phyloP scores from a whole-genome alignment of 2,329 filamentous ascomycete genomes.

The Dactylellina leptospora region DNA sequence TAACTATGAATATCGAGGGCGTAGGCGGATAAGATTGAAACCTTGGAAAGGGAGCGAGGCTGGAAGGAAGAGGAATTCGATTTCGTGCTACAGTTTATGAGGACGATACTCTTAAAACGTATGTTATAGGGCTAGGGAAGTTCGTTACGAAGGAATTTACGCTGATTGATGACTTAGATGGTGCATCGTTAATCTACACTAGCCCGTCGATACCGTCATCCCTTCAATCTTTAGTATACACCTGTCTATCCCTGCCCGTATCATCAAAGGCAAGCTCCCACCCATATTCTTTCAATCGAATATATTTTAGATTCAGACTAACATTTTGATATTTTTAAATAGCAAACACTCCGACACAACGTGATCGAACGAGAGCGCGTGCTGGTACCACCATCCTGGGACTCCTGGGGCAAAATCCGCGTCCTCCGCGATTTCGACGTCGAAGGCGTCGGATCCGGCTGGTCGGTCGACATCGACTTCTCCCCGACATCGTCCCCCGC shows the following conservation, averaged over 20 bases:
- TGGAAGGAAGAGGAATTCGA: conserved; percentile 99
- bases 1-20: conserved; percentile 14
- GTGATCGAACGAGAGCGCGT: conserved; percentile 95
- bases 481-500: conserved; percentile 56
- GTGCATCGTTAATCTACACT: conserved; percentile 85
- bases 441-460: conserved; percentile 82
- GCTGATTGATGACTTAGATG: conserved; percentile 66
- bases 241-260: conserved; percentile 78
- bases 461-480: conserved; percentile 77
- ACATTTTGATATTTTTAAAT: conserved; percentile 64
- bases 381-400: conserved; percentile 94
- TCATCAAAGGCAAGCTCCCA: conserved; percentile 60
- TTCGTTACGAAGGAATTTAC: too few relatives aligned
- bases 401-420: conserved; percentile 96
- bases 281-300: not conserved
- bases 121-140: too few relatives aligned
- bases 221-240: conserved; percentile 81
- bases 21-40: conserved; percentile 87
- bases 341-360: conserved; percentile 82
- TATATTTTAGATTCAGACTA: not conserved
- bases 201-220: conserved; percentile 78
- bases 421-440: conserved; percentile 93
- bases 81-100: conserved; percentile 89
- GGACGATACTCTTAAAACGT: conserved; percentile 89
- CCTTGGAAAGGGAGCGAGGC: conserved; percentile 83